Evolutionary conservation across 2,329 filamentous ascomycete genomes (phyloP).

Genomic region (Fusarium fracticaudum): DNA sequence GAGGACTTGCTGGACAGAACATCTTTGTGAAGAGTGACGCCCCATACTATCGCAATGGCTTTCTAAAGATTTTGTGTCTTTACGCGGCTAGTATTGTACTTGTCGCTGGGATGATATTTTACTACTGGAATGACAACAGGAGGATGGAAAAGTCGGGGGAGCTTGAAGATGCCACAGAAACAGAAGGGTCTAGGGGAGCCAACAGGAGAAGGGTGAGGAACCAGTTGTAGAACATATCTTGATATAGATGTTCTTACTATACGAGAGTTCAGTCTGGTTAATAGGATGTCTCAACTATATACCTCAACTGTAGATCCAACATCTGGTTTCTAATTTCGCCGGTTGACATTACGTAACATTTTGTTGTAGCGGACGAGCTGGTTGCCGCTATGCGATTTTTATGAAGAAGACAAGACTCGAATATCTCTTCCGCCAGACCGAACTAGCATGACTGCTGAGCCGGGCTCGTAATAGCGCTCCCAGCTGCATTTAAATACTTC

Average conservation of each 20-base stretch:
- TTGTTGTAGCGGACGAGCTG: no score
- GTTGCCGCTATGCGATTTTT: no score
- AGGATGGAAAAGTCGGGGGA: background rate
- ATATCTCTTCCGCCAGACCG: no score
- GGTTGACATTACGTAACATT: no score
- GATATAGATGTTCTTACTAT: no score
- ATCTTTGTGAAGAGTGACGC: background rate
- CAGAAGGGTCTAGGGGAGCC: accelerated
- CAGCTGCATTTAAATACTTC: background rate
- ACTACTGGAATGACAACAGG: slow-evolving; percentile 2
- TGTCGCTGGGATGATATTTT: slow-evolving; percentile 5
- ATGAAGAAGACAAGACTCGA: no score
- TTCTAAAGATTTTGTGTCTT: background rate
- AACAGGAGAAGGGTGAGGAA: background rate
- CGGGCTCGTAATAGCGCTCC: background rate
- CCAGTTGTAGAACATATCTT: background rate
- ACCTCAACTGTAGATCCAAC: no score
- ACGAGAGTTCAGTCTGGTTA: no score
- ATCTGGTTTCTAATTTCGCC: no score
- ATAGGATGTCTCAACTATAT: no score
- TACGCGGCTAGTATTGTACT: slow-evolving; percentile 8
- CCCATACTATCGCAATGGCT: background rate
- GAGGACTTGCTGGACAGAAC: background rate
- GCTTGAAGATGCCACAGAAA: accelerated
- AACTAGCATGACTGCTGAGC: background rate